Evolutionary conservation across 148 eudicot species (phyloP), one percentile per base, ranked within the genome.

Genomic region (Polygonum aviculare): DNA sequence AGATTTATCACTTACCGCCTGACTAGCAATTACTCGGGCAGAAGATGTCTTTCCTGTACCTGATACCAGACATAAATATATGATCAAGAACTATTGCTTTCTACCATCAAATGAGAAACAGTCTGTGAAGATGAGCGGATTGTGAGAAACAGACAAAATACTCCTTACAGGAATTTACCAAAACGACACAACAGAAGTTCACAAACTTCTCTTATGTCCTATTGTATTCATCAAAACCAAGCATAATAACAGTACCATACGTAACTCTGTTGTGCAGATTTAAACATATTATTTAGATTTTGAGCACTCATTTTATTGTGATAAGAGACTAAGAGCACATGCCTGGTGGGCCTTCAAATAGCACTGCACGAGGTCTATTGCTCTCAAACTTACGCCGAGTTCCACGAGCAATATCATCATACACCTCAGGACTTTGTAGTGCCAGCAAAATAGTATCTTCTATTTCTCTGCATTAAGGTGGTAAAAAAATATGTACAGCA

Each of bases 331-430:
- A 49, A 52, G 69, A 71, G 72, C 39, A 14, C 81, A 82, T 84
- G 91, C 99, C 98, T 91, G 99, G 99, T 80, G 99, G 99, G 73
- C 99, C 98, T 89, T 93, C 98, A 83, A 93, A 96, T 74, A 93
- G 91, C 72, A 96, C 97, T 7, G 97, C 97, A 78, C 91, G 86
- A 35, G 99, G 99, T 82, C 99, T 87, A 78, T 90, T 93, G 19
- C 97, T 85, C 93, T 93, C 99, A 79, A 87, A 96, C 80, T 96
- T 93, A 33, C 83, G 81, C 72, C 99, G 87, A 63, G 99, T 96
- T 60, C 98, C 98, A 82, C 88, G 97, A 73, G 98, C 99, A 83
- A 93, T 93, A 72, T 91, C 98, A 82, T 96, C 99, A 81, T 91
- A 96, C 26, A 96, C 90, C 83, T 93, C 97, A 72, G 99, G 98